Evolutionary conservation across 768 basidiomycete species (phyloP), one percentile per base, ranked within the genome.

Genomic region (Brasilioporus rufonigricans): DNA sequence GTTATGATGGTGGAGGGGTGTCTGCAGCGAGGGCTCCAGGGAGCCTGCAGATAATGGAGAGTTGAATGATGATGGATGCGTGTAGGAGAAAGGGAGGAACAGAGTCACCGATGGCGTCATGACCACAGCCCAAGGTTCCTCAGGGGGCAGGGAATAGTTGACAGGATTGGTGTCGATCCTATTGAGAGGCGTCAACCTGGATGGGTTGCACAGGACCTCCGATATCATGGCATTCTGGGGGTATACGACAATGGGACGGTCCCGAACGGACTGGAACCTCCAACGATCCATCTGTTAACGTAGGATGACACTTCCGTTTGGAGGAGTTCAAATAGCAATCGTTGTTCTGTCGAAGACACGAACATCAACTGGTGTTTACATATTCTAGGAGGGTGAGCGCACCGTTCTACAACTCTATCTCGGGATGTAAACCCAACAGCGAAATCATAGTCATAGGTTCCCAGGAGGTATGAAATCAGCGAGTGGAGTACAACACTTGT

Each of bases 11-110:
- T 5, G 23, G 59, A 58, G 3, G 16, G n/a, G 3, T 54, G 26
- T 24, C 23, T 27, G n/a, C 64, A 65, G n/a, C 62, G 65, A 35
- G 31, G 21, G 38, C 65, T 67, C 18, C 21, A n/a, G n/a, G n/a
- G n/a, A n/a, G n/a, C n/a, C n/a, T n/a, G n/a, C n/a, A n/a, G n/a
- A n/a, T n/a, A n/a, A n/a, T n/a, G 41, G 18, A 45, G 40, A 14
- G 21, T 9, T 33, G 45, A 3, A 10, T 32, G 6, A 27, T 36
- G 3, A 27, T 48, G 36, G 19, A 48, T 14, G 44, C 14, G 27
- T 35, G 43, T 19, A 5, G 52, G 47, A n/a, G n/a, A n/a, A n/a
- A n/a, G 23, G 49, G 44, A 41, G 55, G 60, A 40, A 53, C 54
- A 19, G 19, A 3, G 10, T 50, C 45, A 11, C 38, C 19, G 9